phyloP scores from a whole-genome alignment of 2,329 filamentous ascomycete genomes.

The Ceratocystis eucalypticola region DNA sequence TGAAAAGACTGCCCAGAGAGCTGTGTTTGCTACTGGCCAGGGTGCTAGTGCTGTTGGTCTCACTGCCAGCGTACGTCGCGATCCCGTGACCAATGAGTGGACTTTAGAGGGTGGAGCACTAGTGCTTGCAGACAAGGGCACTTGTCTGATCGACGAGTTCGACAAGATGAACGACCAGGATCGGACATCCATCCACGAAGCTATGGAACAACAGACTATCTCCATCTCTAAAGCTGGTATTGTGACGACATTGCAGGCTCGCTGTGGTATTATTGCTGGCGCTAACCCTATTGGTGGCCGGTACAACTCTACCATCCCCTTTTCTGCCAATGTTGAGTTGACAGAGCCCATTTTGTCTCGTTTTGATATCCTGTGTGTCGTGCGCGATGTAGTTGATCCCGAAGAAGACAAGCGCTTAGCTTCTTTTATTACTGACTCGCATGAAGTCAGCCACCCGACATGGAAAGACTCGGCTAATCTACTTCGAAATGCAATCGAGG shows the following conservation, averaged over 20 bases:
- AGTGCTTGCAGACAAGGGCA: conserved; percentile 86
- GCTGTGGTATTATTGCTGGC: conserved; percentile 90
- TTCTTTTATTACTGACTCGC: conserved; percentile 86
- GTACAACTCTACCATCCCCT: conserved; percentile 92
- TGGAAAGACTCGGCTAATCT: conserved; percentile 30
- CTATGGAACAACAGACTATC: conserved; percentile 99
- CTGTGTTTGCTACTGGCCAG: conserved; percentile 94
- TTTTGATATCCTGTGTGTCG: conserved; percentile 94
- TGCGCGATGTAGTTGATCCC: conserved; percentile 88
- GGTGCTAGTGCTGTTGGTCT: conserved; percentile 95
- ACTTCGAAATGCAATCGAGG: conserved; percentile 46
- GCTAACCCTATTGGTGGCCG: conserved; percentile 93
- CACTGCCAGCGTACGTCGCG: conserved; percentile 87
- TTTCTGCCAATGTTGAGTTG: conserved; percentile 89
- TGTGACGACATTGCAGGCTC: conserved; percentile 88
- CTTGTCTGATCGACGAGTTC: conserved; percentile 95
- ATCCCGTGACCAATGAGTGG: conserved; percentile 93
- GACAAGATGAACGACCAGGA: conserved; percentile 99
- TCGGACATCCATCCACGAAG: conserved; percentile 94
- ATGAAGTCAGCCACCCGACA: conserved; percentile 73
- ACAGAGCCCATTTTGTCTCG: conserved; percentile 95
- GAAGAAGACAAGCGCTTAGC: conserved; percentile 84
- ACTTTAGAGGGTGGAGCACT: conserved; percentile 91
- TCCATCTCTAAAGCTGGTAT: conserved; percentile 98
- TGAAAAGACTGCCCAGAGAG: conserved; percentile 91